phyloP scores from a whole-genome alignment of 2,329 filamentous ascomycete species.

The Pseudopyrenochaeta lycopersici region DNA sequence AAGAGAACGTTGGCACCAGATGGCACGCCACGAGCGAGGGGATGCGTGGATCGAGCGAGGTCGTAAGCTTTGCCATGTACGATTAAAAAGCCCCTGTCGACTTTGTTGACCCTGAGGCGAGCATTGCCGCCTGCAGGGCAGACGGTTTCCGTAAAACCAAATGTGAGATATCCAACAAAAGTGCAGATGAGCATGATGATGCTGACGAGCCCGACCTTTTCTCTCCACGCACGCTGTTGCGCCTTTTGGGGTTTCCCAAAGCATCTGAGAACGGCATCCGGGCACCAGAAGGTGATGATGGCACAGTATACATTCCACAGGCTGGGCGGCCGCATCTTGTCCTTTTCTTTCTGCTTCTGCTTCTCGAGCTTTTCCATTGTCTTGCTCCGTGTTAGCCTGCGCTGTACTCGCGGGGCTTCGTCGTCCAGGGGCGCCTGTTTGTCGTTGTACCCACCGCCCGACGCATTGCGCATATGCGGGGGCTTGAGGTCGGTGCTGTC shows the following conservation, averaged over 20 bases:
- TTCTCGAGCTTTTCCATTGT: slow-evolving; percentile 68
- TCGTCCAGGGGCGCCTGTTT: slow-evolving; percentile 48
- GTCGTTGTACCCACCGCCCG: slow-evolving; percentile 50
- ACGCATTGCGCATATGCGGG: slow-evolving; percentile 48
- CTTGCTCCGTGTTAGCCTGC: slow-evolving; percentile 73
- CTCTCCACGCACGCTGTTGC: slow-evolving; percentile 92
- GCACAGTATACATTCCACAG: slow-evolving; percentile 96
- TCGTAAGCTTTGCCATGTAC: slow-evolving; percentile 94
- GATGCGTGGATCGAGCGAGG: slow-evolving; percentile 78
- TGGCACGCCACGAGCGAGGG: slow-evolving; percentile 80
- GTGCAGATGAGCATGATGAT: slow-evolving; percentile 88
- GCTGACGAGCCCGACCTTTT: slow-evolving; percentile 97
- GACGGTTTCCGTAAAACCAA: slow-evolving; percentile 91
- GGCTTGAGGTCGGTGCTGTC: slow-evolving; percentile 68
- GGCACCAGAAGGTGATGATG: slow-evolving; percentile 93
- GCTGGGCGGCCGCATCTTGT: slow-evolving; percentile 78
- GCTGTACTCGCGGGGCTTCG: slow-evolving; percentile 49
- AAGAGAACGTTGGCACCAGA: slow-evolving; percentile 81
- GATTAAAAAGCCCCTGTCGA: slow-evolving; percentile 87
- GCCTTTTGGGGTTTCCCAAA: slow-evolving; percentile 86
- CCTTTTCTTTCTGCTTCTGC: slow-evolving; percentile 65
- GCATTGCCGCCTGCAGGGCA: slow-evolving; percentile 74
- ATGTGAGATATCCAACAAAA: slow-evolving; percentile 93
- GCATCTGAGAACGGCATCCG: slow-evolving; percentile 82
- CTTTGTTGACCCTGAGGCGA: slow-evolving; percentile 83